Base-by-base conservation (phyloP, 768 basidiomycete genomes). In the Trametes maxima region DNA sequence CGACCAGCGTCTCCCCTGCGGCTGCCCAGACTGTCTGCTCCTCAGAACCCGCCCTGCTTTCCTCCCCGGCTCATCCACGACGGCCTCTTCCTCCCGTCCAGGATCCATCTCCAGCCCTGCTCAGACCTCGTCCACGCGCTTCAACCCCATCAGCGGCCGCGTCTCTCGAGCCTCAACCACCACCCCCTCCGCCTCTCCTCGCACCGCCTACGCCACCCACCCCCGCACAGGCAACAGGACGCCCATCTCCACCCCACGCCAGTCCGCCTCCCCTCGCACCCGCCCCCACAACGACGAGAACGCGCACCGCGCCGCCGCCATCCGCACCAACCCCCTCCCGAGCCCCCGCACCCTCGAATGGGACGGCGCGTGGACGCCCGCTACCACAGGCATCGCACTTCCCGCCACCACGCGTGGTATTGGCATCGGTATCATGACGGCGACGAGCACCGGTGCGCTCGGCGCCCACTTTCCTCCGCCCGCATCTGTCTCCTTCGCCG, bases 381-480 rank as follows among this genome's bases (percentile, higher is more conserved):
- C 19, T 13, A 5, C 36, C 1, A 16, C 28, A 5, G 36, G 6
- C 4, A 24, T 46, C 17, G 25, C 19, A 8, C 36, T 46, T 14
- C 45, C 42, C 8, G 17, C 54, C 12, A 24, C 24, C 11, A 5
- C 43, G 3, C 50, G 19, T 28, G 50, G 43, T 8, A 46, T 62
- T 40, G 60, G 60, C 22, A 50, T 62, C 24, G 54, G 60, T 4
- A 50, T 62, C 42, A 50, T 62, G 17, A 25, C 54, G 25, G 60
- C 60, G 2, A 51, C 54, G 5, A 45, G 28, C 48, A 56, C 54
- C 5, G 54, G 60, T 22, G 14, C 54, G 5, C 54, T 62, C 40
- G 60, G 54, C 10, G 56, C 48, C 19, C 28, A 53, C 17, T 62
- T 54, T 7, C 60, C 60, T 12, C 35, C 17, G 2, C 56, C 62